A percentile compares a stretch with the other conserved stretches of the same genome.
phyloP scores from a whole-genome alignment of 257 asterid genomes.

The Verbena officinalis region DNA sequence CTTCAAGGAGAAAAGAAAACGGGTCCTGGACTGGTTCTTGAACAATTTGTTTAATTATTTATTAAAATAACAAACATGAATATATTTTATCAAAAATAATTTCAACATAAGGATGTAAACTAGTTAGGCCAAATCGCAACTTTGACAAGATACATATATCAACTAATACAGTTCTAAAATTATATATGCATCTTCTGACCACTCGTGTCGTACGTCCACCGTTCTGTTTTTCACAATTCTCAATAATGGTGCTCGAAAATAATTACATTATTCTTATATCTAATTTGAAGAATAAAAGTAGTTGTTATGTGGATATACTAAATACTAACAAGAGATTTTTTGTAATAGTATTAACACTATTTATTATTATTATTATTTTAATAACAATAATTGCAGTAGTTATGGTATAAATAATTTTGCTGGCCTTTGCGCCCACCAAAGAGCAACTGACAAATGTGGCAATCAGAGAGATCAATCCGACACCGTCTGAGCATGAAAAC shows the following conservation, averaged over 20 bases:
- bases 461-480: conserved; percentile 18
- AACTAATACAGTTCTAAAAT: too few relatives aligned
- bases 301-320: too few relatives aligned
- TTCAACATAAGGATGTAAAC: too few relatives aligned
- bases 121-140: too few relatives aligned
- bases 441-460: conserved; percentile 5
- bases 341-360: too few relatives aligned
- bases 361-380: neutral
- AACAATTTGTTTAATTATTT: too few relatives aligned
- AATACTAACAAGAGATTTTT: too few relatives aligned
- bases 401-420: conserved; percentile 13
- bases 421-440: conserved; percentile 36
- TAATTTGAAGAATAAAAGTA: too few relatives aligned
- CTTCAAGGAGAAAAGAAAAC: too few relatives aligned
- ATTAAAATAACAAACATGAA: neutral
- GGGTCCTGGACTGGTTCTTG: neutral
- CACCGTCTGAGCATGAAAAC: conserved; percentile 18
- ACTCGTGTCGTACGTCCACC: too few relatives aligned
- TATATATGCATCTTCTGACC: neutral
- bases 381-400: neutral
- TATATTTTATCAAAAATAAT: neutral
- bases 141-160: too few relatives aligned
- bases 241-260: neutral
- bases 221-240: neutral
- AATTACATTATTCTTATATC: too few relatives aligned